phyloP scores from a whole-genome alignment of 1,284 basidiomycete species.

The Cryptococcus sp. region DNA sequence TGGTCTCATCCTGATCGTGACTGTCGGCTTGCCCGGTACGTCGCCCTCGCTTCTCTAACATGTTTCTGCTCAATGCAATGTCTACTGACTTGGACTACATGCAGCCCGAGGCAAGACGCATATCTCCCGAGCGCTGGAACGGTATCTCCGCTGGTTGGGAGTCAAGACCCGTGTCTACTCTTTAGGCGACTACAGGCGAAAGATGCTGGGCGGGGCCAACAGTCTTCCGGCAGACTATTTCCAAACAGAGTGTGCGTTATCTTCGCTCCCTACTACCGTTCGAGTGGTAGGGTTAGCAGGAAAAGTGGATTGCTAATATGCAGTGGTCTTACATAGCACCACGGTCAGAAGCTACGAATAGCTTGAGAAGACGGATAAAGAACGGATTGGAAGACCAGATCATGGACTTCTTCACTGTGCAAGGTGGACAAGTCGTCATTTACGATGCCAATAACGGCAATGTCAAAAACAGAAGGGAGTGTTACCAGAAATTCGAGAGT shows the following conservation, averaged over 20 bases:
- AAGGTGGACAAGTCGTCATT: slow-evolving; percentile 88
- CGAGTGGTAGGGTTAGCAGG: too few species aligned
- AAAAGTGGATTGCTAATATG: slow-evolving; percentile 7
- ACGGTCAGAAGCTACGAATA: slow-evolving; percentile 75
- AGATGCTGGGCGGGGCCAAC: slow-evolving; percentile 82
- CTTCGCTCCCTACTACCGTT: neutral
- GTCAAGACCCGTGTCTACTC: slow-evolving; percentile 94
- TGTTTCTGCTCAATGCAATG: neutral
- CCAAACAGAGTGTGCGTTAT: slow-evolving; percentile 63
- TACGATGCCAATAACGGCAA: slow-evolving; percentile 99
- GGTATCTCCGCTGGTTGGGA: slow-evolving; percentile 96
- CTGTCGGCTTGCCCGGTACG: slow-evolving; percentile 77
- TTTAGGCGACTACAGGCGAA: slow-evolving; percentile 90
- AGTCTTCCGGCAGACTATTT: slow-evolving; percentile 92
- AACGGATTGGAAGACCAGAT: slow-evolving; percentile 83
- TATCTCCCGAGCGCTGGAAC: slow-evolving; percentile 89
- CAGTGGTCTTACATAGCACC: slow-evolving; percentile 57
- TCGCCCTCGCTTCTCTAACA: neutral
- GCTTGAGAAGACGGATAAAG: slow-evolving; percentile 70
- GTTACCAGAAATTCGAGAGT: slow-evolving; percentile 82
- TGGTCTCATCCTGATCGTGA: slow-evolving; percentile 88
- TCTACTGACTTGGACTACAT: neutral
- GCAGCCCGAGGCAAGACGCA: slow-evolving; percentile 90
- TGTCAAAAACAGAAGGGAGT: slow-evolving; percentile 63
- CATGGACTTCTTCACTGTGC: slow-evolving; percentile 78